Evolutionary conservation across 768 basidiomycete genomes (phyloP).

Genomic region (Boletus subcaerulescens): DNA sequence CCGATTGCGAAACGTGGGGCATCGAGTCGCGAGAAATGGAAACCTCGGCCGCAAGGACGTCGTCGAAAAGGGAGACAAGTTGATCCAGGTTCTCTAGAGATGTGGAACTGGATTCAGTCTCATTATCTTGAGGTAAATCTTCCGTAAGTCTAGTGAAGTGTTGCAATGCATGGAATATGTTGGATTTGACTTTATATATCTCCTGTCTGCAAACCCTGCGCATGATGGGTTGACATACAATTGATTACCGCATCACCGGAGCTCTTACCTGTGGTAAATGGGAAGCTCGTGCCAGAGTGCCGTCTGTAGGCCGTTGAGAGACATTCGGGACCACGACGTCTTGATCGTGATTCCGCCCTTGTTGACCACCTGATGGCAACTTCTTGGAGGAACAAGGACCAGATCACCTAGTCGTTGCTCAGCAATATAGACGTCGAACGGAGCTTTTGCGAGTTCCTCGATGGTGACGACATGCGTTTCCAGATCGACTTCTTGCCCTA

Average conservation of each 20-base stretch:
- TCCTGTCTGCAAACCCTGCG: constrained; percentile 76
- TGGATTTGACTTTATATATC: constrained; percentile 71
- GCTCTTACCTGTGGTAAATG: constrained; percentile 67
- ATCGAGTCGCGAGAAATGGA: constrained; percentile 36
- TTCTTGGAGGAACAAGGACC: constrained; percentile 76
- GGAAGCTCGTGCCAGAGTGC: constrained; percentile 75
- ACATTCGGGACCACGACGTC: constrained; percentile 86
- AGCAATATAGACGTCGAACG: constrained; percentile 65
- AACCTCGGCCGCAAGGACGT: constrained; percentile 44
- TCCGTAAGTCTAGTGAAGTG: constrained; percentile 27
- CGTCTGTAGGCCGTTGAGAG: constrained; percentile 51
- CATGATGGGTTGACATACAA: background rate
- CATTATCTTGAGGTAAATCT: background rate
- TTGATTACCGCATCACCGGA: background rate
- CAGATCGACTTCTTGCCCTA: constrained; percentile 56
- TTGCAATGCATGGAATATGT: constrained; percentile 53
- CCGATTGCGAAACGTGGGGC: constrained; percentile 30
- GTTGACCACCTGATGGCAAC: constrained; percentile 84
- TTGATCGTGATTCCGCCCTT: constrained; percentile 79
- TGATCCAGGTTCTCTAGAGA: constrained; percentile 26
- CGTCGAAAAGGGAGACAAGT: constrained; percentile 48
- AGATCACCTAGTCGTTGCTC: constrained; percentile 77
- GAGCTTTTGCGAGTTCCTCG: constrained; percentile 60
- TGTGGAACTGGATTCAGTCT: background rate
- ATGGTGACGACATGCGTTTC: constrained; percentile 66